Evolutionary conservation across 108 stramenopile genomes (phyloP).

Genomic region (Pseudonitzschia delicatissima): DNA sequence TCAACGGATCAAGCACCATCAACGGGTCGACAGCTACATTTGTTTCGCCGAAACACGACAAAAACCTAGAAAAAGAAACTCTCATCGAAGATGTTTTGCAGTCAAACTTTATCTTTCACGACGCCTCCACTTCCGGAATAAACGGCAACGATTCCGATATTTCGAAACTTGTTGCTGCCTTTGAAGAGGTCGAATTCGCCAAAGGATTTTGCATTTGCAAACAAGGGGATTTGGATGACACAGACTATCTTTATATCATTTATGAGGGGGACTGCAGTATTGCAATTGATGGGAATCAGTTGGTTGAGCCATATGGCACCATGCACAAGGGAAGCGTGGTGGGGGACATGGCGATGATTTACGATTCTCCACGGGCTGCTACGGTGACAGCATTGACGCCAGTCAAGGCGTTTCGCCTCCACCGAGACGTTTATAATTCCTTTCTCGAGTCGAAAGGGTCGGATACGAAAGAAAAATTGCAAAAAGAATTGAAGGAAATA

Average conservation of each 20-base stretch:
- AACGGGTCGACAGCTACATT: too few relatives aligned
- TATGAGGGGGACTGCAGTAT: constrained; percentile 14
- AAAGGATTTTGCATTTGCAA: background rate
- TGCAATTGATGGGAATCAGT: constrained; percentile 11
- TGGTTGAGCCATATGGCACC: constrained; percentile 26
- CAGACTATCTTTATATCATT: background rate
- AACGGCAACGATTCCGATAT: background rate
- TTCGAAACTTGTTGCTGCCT: background rate
- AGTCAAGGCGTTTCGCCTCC: background rate
- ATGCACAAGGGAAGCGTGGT: constrained; percentile 12
- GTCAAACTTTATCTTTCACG: background rate
- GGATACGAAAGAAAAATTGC: background rate
- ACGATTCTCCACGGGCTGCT: constrained; percentile 16
- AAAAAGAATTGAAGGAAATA: constrained; percentile 8
- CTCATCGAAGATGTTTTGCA: constrained; percentile 5
- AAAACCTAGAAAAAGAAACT: background rate
- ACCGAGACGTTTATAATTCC: background rate
- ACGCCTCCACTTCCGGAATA: background rate
- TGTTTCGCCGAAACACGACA: background rate
- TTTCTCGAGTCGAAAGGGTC: background rate
- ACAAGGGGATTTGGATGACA: background rate
- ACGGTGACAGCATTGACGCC: constrained; percentile 3
- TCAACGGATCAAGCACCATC: too few relatives aligned
- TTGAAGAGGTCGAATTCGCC: background rate
- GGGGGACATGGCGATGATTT: constrained; percentile 24